Base-by-base conservation (phyloP, 2,329 filamentous ascomycete species). In the Dryadomyces sulphureus region DNA sequence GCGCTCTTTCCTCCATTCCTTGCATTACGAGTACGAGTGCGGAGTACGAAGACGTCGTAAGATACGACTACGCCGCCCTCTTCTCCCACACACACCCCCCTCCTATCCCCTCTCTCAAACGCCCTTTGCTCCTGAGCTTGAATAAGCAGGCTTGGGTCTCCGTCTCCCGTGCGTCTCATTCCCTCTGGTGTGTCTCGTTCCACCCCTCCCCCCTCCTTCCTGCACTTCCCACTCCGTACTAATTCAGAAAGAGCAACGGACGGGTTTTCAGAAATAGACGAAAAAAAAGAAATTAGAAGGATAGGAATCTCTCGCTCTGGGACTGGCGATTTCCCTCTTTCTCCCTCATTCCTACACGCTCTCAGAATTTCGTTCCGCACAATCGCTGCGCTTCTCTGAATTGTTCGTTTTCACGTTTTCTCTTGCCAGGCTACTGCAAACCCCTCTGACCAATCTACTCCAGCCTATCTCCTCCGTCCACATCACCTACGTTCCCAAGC, bases 101-200 rank as follows among this genome's bases (percentile, higher is more conserved):
- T 22, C n/a, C 19, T 22, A 19, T 38, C 21, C 20, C 32, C 42
- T 22, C 22, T 36, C 30, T 35, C 41, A 43, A 36, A 35, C 30
- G 27, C 32, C 35, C 11, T 24, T 36, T 20, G 17, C 17, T 43
- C 12, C 42, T 38, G 20, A 39, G 16, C 22, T n/a, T 39, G 32
- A 36, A 25, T 12, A 8, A 12, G 43, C 14, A 14, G 14, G 8
- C 22, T 19, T 25, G 20, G 34, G 16, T 7, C 42, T 44, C 42
- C 42, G 42, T 44, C 42, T 44, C 19, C 30, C 42, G 42, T 38
- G 17, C 27, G 42, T 38, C 32, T 38, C 34, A 44, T 25, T 38
- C 27, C 34, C 17, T 45, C 43, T 45, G 43, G 43, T 25, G 43
- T 45, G 43, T 34, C 43, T 40, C 27, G 43, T 45, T 39, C 43